A percentile compares a stretch with the other conserved stretches of the same genome.
phyloP scores from a whole-genome alignment of 352 stramenopile genomes.

The Phytophthora foliorum region DNA sequence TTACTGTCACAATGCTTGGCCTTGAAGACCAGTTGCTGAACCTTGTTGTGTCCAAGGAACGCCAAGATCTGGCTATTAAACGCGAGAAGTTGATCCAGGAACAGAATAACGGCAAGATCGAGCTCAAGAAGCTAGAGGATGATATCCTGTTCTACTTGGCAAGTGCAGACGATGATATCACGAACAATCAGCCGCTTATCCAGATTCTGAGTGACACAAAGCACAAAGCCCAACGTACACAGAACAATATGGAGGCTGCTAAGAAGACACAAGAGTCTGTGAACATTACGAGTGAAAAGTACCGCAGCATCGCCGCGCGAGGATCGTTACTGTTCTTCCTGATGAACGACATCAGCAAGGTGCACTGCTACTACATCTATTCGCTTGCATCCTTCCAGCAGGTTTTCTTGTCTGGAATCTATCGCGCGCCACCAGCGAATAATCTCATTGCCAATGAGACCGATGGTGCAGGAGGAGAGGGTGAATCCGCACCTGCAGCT shows the following conservation, averaged over 20 bases:
- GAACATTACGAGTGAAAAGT: slow-evolving; percentile 96
- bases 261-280: slow-evolving; percentile 95
- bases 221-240: slow-evolving; percentile 91
- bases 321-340: slow-evolving; percentile 97
- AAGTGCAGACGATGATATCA: slow-evolving; percentile 97
- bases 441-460: slow-evolving; percentile 25
- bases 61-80: slow-evolving; percentile 83
- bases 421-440: slow-evolving; percentile 80
- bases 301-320: slow-evolving; percentile 94
- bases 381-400: slow-evolving; percentile 96
- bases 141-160: slow-evolving; percentile 96
- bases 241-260: slow-evolving; percentile 94
- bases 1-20: slow-evolving; percentile 94
- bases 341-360: slow-evolving; percentile 97
- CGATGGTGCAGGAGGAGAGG: slow-evolving; percentile 48
- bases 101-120: slow-evolving; percentile 97
- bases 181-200: slow-evolving; percentile 97
- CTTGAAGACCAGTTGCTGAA: slow-evolving; percentile 95
- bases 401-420: slow-evolving; percentile 96
- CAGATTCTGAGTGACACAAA: slow-evolving; percentile 97
- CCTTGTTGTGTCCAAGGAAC: slow-evolving; percentile 94
- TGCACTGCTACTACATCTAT: slow-evolving; percentile 98
- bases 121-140: slow-evolving; percentile 96
- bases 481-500: slow-evolving; percentile 31
- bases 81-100: slow-evolving; percentile 94